phyloP scores from a whole-genome alignment of 2,329 filamentous ascomycete genomes.

The Tolypocladium nubicola region DNA sequence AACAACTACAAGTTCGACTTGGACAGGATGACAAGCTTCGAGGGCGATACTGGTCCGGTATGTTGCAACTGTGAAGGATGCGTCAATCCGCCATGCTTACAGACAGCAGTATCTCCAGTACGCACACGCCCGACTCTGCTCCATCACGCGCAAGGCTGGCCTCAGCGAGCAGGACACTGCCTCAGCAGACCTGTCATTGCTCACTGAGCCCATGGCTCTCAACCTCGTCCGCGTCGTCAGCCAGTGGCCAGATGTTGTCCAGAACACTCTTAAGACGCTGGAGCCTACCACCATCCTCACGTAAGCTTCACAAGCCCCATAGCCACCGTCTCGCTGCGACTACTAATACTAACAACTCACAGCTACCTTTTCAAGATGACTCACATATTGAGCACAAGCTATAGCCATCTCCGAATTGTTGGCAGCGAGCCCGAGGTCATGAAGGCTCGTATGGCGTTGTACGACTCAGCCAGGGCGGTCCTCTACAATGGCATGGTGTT shows the following conservation, averaged over 20 bases:
- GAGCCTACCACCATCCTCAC: conserved; percentile 51
- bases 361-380: conserved; percentile 77
- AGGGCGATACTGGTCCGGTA: conserved; percentile 68
- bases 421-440: conserved; percentile 64
- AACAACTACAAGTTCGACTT: conserved; percentile 67
- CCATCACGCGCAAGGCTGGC: conserved; percentile 47
- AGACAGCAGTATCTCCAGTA: conserved; percentile 58
- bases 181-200: conserved; percentile 54
- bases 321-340: not conserved
- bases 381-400: conserved; percentile 67
- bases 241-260: conserved; percentile 76
- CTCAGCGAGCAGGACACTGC: conserved; percentile 47
- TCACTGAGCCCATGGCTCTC: conserved; percentile 61
- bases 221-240: conserved; percentile 67
- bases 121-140: conserved; percentile 62
- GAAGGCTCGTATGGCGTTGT: conserved; percentile 40
- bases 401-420: conserved; percentile 75
- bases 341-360: not conserved
- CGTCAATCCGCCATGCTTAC: not conserved
- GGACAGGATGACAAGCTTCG: conserved; percentile 72
- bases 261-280: conserved; percentile 74
- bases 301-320: not conserved
- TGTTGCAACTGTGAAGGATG: not conserved
- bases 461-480: conserved; percentile 64
- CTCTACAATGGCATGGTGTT: conserved; percentile 76